Base-by-base conservation (phyloP, 345 rosid genomes). In the Brassica cretica region DNA sequence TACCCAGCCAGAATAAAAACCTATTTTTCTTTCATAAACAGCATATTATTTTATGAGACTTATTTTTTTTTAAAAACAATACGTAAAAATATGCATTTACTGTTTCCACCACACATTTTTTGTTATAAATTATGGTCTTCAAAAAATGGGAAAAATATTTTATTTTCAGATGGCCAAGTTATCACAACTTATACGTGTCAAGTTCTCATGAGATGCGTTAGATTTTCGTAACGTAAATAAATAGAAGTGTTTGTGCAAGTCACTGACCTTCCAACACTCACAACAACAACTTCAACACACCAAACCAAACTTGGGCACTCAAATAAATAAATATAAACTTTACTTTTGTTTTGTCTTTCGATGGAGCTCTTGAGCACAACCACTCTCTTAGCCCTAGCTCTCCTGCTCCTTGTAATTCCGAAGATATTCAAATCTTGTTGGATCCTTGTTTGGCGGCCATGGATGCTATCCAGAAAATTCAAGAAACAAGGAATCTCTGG, bases 401-500 rank as follows among this genome's bases (percentile, higher is more conserved):
- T 61, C 12, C 35, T 78, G 24, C 19, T 78, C 2, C 56, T 78
- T 24, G 41, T 73, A 41, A 41, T 73, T 72, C 77, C 77, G 0
- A 73, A 30, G 68, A 66, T 78, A 10, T 73, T 32, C 37, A 39
- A 73, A 67, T 68, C 58, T 61, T 78, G 21, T 67, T 6, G 68
- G 64, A 67, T 67, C 66, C 82, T 79, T 68, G 35, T 79, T 5
- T 74, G 75, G 75, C 16, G 67, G 19, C 82, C 82, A 51, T 63
- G 18, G 12, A 19, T 74, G 5, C 2, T 79, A 16, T 21, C 82
- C 8, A 79, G 39, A 79, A 68, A 44, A 25, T 74, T 79, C 75
- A 68, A 61, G 75, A 69, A 79, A 44, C 82, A 79, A 68, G 79
- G 82, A 74, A 64, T 79, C 35, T 73, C 71, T 8, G 78, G 82